A percentile compares a stretch with the other conserved stretches of the same genome.
Conservation (phyloP, 1,139 yeast species). For the Dujonia santamariae region DNA sequence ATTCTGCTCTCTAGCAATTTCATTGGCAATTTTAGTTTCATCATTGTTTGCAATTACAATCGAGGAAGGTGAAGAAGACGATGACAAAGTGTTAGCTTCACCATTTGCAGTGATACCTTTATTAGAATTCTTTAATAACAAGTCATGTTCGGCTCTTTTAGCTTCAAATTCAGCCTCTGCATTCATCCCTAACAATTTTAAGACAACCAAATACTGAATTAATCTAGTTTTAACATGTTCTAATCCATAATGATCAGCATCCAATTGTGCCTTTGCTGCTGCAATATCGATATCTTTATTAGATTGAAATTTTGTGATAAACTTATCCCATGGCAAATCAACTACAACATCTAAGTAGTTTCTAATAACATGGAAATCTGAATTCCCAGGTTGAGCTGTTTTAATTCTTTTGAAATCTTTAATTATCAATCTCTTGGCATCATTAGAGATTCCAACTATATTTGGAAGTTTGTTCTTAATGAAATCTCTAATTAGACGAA, state of each 20-base stretch:
- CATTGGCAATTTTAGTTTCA: conserved; percentile 28
- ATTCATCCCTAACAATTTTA: conserved; percentile 55
- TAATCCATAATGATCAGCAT: conserved; percentile 82
- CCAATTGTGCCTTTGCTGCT: conserved; percentile 58
- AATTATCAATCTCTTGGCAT: conserved; percentile 55
- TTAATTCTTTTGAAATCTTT: conserved; percentile 65
- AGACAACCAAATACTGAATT: conserved; percentile 76
- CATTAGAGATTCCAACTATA: conserved; percentile 35
- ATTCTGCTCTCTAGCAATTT: conserved; percentile 25
- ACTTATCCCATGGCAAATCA: conserved; percentile 63
- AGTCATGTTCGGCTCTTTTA: conserved; percentile 11
- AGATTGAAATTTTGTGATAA: conserved; percentile 34
- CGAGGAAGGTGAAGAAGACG: too few relatives aligned
- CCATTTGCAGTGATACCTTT: neutral
- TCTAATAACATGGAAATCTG: conserved; percentile 72
- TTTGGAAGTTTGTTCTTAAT: conserved; percentile 45
- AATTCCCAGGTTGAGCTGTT: conserved; percentile 61
- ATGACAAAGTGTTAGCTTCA: conserved; percentile 3
- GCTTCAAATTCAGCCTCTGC: conserved; percentile 28
- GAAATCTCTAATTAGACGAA: conserved; percentile 42
- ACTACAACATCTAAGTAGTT: conserved; percentile 68
- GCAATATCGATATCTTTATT: conserved; percentile 49
- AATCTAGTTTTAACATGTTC: conserved; percentile 78
- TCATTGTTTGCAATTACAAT: conserved; percentile 38
- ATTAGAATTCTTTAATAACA: conserved; percentile 6